Conservation (phyloP, 345 rosid species). For the Salix koriyanagi region DNA sequence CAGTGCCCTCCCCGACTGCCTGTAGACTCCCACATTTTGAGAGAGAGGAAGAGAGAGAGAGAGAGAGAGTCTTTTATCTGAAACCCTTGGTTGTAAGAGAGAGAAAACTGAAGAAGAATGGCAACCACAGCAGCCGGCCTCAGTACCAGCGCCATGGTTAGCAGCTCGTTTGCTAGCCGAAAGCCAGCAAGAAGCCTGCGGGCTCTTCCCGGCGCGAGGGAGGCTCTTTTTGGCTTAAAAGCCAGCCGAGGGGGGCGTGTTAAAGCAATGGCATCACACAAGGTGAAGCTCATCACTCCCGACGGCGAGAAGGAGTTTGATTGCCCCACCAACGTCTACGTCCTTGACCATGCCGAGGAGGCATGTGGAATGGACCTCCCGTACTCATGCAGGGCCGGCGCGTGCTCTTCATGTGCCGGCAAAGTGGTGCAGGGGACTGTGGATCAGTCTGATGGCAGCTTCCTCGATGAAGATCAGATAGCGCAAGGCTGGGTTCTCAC, state of each 20-base stretch:
- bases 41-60: background rate
- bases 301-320: constrained; percentile 49
- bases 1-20: background rate
- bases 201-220: constrained; percentile 40
- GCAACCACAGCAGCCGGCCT: constrained; percentile 51
- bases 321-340: constrained; percentile 55
- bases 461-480: constrained; percentile 79
- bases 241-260: constrained; percentile 44
- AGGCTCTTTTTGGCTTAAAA: constrained; percentile 61
- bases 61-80: background rate
- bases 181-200: constrained; percentile 40
- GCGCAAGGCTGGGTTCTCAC: constrained; percentile 70
- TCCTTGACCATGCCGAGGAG: constrained; percentile 74
- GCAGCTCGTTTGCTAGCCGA: constrained; percentile 55
- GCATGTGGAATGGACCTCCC: constrained; percentile 63
- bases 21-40: background rate
- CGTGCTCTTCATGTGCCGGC: constrained; percentile 89
- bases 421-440: constrained; percentile 44
- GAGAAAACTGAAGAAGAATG: constrained; percentile 6
- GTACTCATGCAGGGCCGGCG: constrained; percentile 93
- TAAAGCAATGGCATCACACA: constrained; percentile 63
- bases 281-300: constrained; percentile 73
- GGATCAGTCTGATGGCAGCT: constrained; percentile 80
- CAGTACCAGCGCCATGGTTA: constrained; percentile 48
- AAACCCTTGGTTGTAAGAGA: background rate